Evolutionary conservation across 106 monocot species (phyloP).

Genomic region (Dioscorea alata): DNA sequence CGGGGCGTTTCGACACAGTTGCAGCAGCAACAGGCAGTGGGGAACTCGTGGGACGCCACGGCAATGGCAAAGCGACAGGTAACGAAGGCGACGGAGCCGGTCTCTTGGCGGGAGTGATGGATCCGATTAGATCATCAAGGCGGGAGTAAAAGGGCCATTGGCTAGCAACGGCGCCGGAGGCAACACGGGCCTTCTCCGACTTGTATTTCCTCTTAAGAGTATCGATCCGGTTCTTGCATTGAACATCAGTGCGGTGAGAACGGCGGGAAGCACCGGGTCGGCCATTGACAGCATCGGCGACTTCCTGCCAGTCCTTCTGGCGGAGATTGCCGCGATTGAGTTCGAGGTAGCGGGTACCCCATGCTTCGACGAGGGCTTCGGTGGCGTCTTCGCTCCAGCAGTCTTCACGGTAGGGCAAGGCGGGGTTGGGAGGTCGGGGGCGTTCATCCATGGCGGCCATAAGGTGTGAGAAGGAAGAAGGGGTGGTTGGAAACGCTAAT

Average conservation of each 20-base stretch:
- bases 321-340: constrained; percentile 86
- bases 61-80: constrained; percentile 10
- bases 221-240: constrained; percentile 94
- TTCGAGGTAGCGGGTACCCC: constrained; percentile 81
- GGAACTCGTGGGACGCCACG: constrained; percentile 11
- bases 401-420: constrained; percentile 79
- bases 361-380: constrained; percentile 65
- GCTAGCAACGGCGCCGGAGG: constrained; percentile 22
- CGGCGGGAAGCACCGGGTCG: constrained; percentile 40
- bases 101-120: neutral
- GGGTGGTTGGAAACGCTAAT: constrained; percentile 8
- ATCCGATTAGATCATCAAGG: constrained; percentile 52
- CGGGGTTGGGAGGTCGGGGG: constrained; percentile 49
- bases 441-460: constrained; percentile 6
- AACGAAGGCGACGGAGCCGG: constrained; percentile 2
- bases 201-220: constrained; percentile 94
- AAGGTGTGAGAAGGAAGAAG: neutral
- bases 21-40: constrained; percentile 6
- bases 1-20: neutral
- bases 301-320: constrained; percentile 93
- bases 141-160: constrained; percentile 66
- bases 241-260: constrained; percentile 65
- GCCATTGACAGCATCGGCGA: constrained; percentile 83
- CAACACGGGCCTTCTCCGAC: constrained; percentile 50
- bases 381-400: constrained; percentile 98